Base-by-base conservation (phyloP, 176 grass and related monocot genomes). In the Miscanthus lutarioriparius region DNA sequence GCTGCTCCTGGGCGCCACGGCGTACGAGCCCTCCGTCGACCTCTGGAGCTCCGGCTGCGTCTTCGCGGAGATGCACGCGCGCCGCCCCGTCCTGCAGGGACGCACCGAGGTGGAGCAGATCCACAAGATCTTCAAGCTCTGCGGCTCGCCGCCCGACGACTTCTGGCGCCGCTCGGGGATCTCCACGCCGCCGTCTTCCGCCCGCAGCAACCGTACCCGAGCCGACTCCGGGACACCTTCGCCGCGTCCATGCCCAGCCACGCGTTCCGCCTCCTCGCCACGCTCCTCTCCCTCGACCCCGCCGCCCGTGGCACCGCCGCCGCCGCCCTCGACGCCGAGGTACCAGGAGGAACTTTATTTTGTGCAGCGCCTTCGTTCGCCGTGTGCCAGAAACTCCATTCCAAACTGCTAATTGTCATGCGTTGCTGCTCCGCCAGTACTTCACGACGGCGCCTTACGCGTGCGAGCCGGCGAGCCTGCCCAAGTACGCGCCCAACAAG, bases 31-130 rank as follows among this genome's bases (percentile, higher is more conserved):
- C 39, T 74, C 93, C 38, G 93, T 96, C 7, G 97, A 99, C 86
- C 87, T 99, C 20, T 99, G 93, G 97, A 99, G 97, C 49, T 91
- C 87, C 13, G 97, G 97, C 1, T 99, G 97, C 84, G 93, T 99
- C 1, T 96, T 99, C 84, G 97, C 86, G 2, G 97, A 99, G 84
- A 82, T 99, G 84, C 91, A 94, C 63, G 41, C 72, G 5, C 66
- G 93, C 23, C 86, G 91, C 61, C 93, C 97, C 13, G 68, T 99
- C 38, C 91, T 99, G 28, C 97, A 96, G 79, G 93, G 97, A 35
- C 83, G 97, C 75, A 99, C 97, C 33, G 97, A 99, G 97, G 96
- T 99, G 1, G 97, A 99, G 78, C 97, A 99, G 91, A 92, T 99
- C 59, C 97, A 99, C 86, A 91, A 88, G 79, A 96, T 99, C 81